Conservation (phyloP, 805 yeast species). For the Lipomyces spencermartinsiae region DNA sequence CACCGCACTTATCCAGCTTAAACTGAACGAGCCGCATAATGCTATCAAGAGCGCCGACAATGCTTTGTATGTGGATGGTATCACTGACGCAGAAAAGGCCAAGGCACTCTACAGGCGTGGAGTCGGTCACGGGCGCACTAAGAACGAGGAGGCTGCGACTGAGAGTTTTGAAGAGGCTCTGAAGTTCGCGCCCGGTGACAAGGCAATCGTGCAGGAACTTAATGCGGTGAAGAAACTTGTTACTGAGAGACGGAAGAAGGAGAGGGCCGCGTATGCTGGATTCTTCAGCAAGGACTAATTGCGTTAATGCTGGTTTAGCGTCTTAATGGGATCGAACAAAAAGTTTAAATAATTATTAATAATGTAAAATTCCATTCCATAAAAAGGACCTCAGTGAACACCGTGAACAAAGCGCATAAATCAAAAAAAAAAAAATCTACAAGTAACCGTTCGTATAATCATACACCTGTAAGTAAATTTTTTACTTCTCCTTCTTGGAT, state of each 20-base stretch:
- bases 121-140: slow-evolving; percentile 64
- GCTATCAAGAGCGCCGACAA: slow-evolving; percentile 66
- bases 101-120: slow-evolving; percentile 91
- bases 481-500: neutral
- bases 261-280: slow-evolving; percentile 51
- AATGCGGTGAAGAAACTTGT: slow-evolving; percentile 39
- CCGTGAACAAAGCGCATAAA: neutral
- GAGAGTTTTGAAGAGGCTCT: slow-evolving; percentile 71
- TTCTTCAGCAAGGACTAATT: slow-evolving; percentile 43
- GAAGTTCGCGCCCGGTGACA: slow-evolving; percentile 60
- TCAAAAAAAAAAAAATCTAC: neutral
- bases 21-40: slow-evolving; percentile 61
- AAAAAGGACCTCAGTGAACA: neutral
- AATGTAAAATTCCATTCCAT: neutral
- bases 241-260: slow-evolving; percentile 39
- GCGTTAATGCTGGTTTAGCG: neutral
- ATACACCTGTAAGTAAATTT: neutral
- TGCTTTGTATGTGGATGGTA: slow-evolving; percentile 65
- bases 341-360: neutral
- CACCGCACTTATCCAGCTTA: slow-evolving; percentile 75
- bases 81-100: slow-evolving; percentile 73
- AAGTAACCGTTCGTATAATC: neutral
- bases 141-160: slow-evolving; percentile 74
- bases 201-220: slow-evolving; percentile 42
- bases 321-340: neutral